Evolutionary conservation across 2,329 filamentous ascomycete genomes (phyloP).

Genomic region (Paraphaeosphaeria sporulosa): DNA sequence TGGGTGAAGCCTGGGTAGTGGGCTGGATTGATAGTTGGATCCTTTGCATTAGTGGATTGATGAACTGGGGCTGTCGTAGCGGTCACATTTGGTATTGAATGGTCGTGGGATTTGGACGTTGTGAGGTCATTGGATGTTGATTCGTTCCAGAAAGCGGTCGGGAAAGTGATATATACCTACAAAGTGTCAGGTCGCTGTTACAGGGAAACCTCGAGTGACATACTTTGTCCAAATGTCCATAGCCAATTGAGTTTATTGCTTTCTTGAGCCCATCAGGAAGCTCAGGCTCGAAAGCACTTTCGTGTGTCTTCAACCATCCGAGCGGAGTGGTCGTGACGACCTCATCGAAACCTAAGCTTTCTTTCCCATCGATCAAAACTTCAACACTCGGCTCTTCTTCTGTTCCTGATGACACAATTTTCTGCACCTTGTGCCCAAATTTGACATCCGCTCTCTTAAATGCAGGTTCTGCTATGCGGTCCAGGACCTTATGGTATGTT

Average conservation of each 20-base stretch:
- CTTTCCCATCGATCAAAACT: constrained; percentile 57
- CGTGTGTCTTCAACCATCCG: constrained; percentile 58
- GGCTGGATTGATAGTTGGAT: constrained; percentile 36
- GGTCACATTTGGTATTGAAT: constrained; percentile 45
- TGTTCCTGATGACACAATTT: constrained; percentile 43
- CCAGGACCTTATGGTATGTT: constrained; percentile 67
- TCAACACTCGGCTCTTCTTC: constrained; percentile 30
- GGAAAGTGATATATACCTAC: constrained; percentile 67
- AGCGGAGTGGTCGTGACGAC: constrained; percentile 73
- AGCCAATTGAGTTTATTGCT: constrained; percentile 71
- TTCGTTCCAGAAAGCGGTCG: constrained; percentile 75
- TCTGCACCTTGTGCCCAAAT: constrained; percentile 56
- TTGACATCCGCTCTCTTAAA: constrained; percentile 63
- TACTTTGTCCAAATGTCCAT: constrained; percentile 76
- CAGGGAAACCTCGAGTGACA: constrained; percentile 24
- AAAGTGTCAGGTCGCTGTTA: constrained; percentile 13
- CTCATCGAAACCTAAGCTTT: constrained; percentile 66
- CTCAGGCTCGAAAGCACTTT: constrained; percentile 64
- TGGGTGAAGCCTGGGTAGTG: constrained; percentile 73
- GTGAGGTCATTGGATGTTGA: constrained; percentile 7
- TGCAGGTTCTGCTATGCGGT: constrained; percentile 65
- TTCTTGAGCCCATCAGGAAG: constrained; percentile 65
- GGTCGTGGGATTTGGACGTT: constrained; percentile 16
- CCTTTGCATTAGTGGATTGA: constrained; percentile 27
- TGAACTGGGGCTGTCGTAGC: constrained; percentile 48